phyloP scores from a whole-genome alignment of 495 filamentous ascomycete genomes.

The Penicillium lagena region DNA sequence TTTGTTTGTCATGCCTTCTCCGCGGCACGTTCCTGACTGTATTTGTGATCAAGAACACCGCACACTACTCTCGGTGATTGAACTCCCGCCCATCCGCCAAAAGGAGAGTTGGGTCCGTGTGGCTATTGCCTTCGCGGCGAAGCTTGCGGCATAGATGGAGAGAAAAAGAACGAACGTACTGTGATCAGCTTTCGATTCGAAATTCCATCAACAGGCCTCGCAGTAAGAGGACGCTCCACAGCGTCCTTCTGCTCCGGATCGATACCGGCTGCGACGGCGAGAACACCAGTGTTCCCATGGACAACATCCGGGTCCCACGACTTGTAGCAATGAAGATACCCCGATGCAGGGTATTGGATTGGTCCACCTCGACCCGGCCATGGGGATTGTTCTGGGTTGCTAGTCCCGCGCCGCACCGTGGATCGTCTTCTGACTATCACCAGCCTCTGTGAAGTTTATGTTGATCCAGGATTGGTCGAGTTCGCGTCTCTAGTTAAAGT shows the following conservation, averaged over 20 bases:
- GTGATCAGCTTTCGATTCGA: background rate
- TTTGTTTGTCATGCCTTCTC: background rate
- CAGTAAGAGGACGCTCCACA: too few species aligned
- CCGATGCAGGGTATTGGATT: slow-evolving; percentile 27
- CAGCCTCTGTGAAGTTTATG: background rate
- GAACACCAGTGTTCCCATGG: slow-evolving; percentile 28
- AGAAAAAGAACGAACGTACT: slow-evolving; percentile 1
- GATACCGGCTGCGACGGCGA: slow-evolving; percentile 2
- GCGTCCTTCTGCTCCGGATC: too few species aligned
- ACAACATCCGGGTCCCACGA: slow-evolving; percentile 25
- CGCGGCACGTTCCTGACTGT: slow-evolving; percentile 7
- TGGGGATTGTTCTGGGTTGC: slow-evolving; percentile 23
- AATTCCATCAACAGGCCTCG: too few species aligned
- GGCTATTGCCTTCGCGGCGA: too few species aligned
- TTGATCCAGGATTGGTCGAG: slow-evolving; percentile 23
- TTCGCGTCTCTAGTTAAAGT: slow-evolving; percentile 20
- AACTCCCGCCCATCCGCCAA: background rate
- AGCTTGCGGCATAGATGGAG: slow-evolving; percentile 2
- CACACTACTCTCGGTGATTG: slow-evolving; percentile 20
- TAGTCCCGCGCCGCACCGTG: slow-evolving; percentile 7
- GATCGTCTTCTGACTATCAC: background rate
- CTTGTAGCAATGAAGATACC: slow-evolving; percentile 45
- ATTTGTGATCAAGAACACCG: slow-evolving; percentile 4
- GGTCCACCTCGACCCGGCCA: slow-evolving; percentile 36
- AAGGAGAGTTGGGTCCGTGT: too few species aligned